Evolutionary conservation across 306 rosid genomes (phyloP), one percentile per base, ranked within the genome.

Genomic region (Benincasa hispida): DNA sequence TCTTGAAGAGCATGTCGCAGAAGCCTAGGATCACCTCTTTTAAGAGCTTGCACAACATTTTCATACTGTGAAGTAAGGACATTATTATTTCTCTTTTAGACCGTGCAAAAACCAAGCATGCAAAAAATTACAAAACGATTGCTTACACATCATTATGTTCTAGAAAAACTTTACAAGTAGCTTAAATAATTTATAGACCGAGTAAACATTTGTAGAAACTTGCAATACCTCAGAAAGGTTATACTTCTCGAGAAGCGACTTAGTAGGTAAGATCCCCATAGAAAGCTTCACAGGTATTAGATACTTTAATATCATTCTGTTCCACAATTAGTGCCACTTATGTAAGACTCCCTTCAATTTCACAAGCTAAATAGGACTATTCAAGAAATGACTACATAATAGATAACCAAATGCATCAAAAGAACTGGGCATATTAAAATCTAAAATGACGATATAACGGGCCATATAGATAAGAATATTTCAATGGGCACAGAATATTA

Each of bases 251-350:
- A 94, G 81, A 68, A 94, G 91, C 84, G 84, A 80, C 74, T 83
- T 87, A 47, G 79, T 87, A 35, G 99, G 99, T 78, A 94, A 87
- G 83, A 95, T 90, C 84, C 98, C 98, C 15, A 90, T 87, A 27
- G 99, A 95, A 84, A 95, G 96, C 96, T 95, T 92, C 83, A 90
- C 98, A 17, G 99, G 99, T 83, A 94, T 88, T 68, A 94, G 91
- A 88, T 90, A 90, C 78, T 94, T 94, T 41, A 94, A 87, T 80
- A 94, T 92, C 99, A 90, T 85, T 94, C 99, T 94, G 55, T 35
- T 68, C 72, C 73, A 81, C 69, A 27, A 61, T 62, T 69, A 75
- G 60, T 4, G 65, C 56, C 55, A 84, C 86, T 51, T 4, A 69
- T 5, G 80, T 18, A 30, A 67, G 10, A 50, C 10, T 45, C 5